Evolutionary conservation across 202 grass and related monocot species (phyloP).

Genomic region (Panicum virgatum): DNA sequence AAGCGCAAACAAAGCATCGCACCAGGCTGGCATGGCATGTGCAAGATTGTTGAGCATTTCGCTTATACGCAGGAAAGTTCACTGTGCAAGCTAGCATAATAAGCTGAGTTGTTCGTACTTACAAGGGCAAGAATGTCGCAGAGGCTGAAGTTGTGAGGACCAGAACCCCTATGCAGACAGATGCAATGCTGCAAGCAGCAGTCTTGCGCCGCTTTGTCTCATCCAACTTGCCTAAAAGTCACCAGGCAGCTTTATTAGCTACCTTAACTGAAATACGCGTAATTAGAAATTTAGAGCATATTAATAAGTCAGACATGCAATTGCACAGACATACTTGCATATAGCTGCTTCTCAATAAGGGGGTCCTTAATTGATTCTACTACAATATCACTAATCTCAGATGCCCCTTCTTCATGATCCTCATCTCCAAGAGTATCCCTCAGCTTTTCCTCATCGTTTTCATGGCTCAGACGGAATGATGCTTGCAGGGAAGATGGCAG

Average conservation of each 20-base stretch:
- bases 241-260: neutral
- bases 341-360: constrained; percentile 55
- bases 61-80: constrained; percentile 1
- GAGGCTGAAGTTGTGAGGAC: constrained; percentile 80
- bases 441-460: constrained; percentile 55
- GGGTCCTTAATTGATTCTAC: constrained; percentile 47
- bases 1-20: constrained; percentile 43
- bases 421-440: constrained; percentile 31
- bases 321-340: constrained; percentile 40
- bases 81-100: neutral
- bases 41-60: constrained; percentile 15
- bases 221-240: constrained; percentile 55
- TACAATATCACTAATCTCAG: constrained; percentile 48
- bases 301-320: neutral
- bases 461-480: constrained; percentile 68
- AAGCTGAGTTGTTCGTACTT: constrained; percentile 31
- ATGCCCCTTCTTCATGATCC: constrained; percentile 38
- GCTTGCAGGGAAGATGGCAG: constrained; percentile 74
- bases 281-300: neutral
- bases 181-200: constrained; percentile 75
- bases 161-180: constrained; percentile 66
- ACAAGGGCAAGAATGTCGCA: constrained; percentile 71
- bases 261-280: neutral
- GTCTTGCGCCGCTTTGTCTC: constrained; percentile 65
- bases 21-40: constrained; percentile 39